These are phyloP conservation scores for Ramularia endophylla DNA, from an alignment of 2,329 filamentous ascomycete species.

Conservation along the genomic window DNA sequence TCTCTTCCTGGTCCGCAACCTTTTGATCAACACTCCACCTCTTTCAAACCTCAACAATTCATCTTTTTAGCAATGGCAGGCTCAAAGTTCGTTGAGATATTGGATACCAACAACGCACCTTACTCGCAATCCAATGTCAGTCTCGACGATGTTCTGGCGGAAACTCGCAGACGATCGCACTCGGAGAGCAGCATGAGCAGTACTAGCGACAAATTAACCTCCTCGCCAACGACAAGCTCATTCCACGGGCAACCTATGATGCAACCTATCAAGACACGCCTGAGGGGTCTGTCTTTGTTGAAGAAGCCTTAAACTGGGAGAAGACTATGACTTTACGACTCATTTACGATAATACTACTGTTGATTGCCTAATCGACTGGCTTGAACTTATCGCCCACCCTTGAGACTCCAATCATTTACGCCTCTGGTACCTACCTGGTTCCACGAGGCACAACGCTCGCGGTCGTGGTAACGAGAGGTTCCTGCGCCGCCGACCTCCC, in stretches of 20 bases:
- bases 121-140: constrained; percentile 31
- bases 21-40: background rate
- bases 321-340: too few relatives aligned
- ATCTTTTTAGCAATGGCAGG: constrained; percentile 21
- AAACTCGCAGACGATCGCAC: constrained; percentile 26
- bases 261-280: background rate
- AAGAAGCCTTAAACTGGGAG: background rate
- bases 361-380: too few relatives aligned
- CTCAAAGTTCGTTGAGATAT: constrained; percentile 34
- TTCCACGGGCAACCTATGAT: background rate
- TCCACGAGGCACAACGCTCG: too few relatives aligned
- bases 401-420: too few relatives aligned
- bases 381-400: too few relatives aligned
- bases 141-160: constrained; percentile 31
- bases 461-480: too few relatives aligned
- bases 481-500: too few relatives aligned
- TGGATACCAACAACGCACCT: constrained; percentile 26
- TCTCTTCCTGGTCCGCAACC: too few relatives aligned
- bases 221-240: constrained; percentile 8
- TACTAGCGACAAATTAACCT: constrained; percentile 12
- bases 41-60: background rate
- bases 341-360: too few relatives aligned
- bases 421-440: too few relatives aligned
- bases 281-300: background rate
- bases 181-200: constrained; percentile 23